phyloP scores from a whole-genome alignment of 2,329 filamentous ascomycete genomes.

The Penicillium expansum region DNA sequence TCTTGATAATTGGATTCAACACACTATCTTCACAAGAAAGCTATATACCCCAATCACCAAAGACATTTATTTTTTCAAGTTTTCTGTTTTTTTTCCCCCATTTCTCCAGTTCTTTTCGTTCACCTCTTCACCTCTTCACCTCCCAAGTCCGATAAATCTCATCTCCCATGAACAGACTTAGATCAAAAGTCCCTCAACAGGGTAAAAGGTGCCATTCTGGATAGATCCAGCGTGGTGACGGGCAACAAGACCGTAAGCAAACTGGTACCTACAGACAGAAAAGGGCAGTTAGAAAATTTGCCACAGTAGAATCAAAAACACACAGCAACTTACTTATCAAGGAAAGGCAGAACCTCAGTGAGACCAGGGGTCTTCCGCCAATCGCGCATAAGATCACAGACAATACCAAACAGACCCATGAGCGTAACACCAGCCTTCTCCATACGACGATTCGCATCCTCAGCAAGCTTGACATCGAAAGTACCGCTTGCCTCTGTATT shows the following conservation, averaged over 20 bases:
- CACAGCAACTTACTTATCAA: slow-evolving; percentile 48
- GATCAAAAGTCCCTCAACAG: slow-evolving; percentile 48
- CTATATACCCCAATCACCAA: neutral
- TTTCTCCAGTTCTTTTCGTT: neutral
- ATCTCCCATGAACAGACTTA: neutral
- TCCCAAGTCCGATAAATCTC: too few relatives aligned
- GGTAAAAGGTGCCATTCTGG: slow-evolving; percentile 56
- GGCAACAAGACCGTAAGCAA: slow-evolving; percentile 63
- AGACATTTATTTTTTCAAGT: neutral
- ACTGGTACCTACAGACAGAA: slow-evolving; percentile 36
- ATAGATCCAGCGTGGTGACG: slow-evolving; percentile 61
- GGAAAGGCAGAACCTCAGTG: slow-evolving; percentile 59
- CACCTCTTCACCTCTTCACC: neutral
- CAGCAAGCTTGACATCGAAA: slow-evolving; percentile 41
- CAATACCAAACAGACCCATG: slow-evolving; percentile 58
- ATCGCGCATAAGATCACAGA: slow-evolving; percentile 68
- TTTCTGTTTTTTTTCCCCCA: neutral
- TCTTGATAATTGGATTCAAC: neutral
- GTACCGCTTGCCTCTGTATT: slow-evolving; percentile 23
- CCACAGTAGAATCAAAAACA: neutral
- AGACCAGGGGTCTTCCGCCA: slow-evolving; percentile 60
- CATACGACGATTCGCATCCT: slow-evolving; percentile 67
- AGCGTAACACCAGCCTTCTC: slow-evolving; percentile 59
- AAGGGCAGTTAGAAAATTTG: neutral
- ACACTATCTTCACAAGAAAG: neutral